phyloP scores from a whole-genome alignment of 208 protist species.

The Trypanosoma brucei region DNA sequence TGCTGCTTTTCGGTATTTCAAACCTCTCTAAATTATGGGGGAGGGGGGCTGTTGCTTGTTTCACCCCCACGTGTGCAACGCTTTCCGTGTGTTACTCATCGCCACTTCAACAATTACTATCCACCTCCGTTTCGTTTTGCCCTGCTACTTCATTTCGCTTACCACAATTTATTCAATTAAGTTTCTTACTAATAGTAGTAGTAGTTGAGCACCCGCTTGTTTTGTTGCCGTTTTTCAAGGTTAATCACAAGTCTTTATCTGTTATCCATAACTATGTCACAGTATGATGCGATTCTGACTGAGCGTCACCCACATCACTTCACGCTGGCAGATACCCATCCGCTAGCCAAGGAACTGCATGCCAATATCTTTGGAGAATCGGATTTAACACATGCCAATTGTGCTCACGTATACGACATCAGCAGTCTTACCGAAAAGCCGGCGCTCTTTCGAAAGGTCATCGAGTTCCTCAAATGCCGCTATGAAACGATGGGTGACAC shows the following conservation, averaged over 20 bases:
- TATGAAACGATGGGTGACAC: constrained; percentile 54
- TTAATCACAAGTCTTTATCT: neutral
- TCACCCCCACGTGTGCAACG: too few species aligned
- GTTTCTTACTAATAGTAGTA: neutral
- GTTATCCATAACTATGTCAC: neutral
- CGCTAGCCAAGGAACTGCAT: constrained; percentile 16
- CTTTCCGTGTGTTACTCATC: too few species aligned
- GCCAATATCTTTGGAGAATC: constrained; percentile 16
- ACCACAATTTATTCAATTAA: too few species aligned
- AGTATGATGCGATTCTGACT: neutral
- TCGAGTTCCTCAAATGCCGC: constrained; percentile 57
- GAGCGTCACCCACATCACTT: constrained; percentile 18
- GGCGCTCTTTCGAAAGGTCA: constrained; percentile 47
- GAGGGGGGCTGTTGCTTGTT: too few species aligned
- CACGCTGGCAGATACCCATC: constrained; percentile 14
- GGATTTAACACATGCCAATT: neutral
- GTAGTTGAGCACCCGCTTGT: neutral
- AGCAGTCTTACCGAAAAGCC: constrained; percentile 78
- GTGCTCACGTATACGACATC: constrained; percentile 71
- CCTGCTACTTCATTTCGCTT: too few species aligned
- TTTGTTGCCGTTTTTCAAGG: too few species aligned
- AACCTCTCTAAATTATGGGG: too few species aligned
- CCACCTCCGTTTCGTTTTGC: too few species aligned
- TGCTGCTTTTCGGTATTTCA: too few species aligned
- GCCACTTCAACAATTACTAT: too few species aligned